A percentile compares a stretch with the other conserved stretches of the same genome.
Conservation (phyloP, 1,139 yeast species). For the Debaryomyces subglobosus region DNA sequence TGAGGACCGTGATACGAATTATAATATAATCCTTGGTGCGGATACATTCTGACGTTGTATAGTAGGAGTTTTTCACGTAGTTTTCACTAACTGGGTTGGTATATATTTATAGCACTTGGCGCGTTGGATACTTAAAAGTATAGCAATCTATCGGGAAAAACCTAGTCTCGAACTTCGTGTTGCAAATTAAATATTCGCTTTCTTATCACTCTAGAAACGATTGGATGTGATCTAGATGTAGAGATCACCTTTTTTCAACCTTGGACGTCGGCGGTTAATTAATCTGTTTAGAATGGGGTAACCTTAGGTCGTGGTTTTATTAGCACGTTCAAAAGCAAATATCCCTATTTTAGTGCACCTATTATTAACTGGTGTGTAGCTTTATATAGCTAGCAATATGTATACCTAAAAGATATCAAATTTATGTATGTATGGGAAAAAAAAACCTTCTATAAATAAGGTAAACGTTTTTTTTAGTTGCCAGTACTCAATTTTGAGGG, state of each 20-base stretch:
- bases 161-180: not conserved
- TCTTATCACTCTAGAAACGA: not conserved
- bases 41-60: constrained; percentile 7
- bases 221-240: not conserved
- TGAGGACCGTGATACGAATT: constrained; percentile 3
- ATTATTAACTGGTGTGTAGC: not conserved
- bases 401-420: not conserved
- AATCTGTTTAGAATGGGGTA: not conserved
- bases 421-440: not conserved
- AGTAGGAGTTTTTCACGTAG: not conserved
- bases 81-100: not conserved
- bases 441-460: not conserved
- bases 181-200: not conserved
- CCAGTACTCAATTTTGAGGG: constrained; percentile 1
- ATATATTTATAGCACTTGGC: not conserved
- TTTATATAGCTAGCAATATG: not conserved
- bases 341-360: not conserved
- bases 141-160: not conserved
- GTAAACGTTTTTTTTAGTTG: not conserved
- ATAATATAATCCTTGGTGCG: constrained; percentile 11
- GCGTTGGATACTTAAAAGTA: not conserved
- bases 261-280: constrained; percentile 2
- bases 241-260: not conserved
- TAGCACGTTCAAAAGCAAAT: not conserved
- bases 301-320: not conserved